A percentile compares a stretch with the other conserved stretches of the same genome.
These are phyloP conservation scores for Scheffersomyces ergatensis DNA, from an alignment of 805 yeast genomes.

Conservation along the genomic window DNA sequence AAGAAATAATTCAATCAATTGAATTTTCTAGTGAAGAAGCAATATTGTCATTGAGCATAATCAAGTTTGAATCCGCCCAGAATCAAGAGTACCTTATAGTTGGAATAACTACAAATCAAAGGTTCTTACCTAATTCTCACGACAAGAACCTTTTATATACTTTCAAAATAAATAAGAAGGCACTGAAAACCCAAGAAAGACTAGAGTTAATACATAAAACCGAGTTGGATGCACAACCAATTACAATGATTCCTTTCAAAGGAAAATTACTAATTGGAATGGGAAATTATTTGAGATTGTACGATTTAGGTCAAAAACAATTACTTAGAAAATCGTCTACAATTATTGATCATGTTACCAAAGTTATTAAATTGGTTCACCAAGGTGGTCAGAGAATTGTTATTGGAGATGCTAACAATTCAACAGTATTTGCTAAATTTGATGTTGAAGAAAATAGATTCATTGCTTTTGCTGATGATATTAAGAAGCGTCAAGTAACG, in stretches of 20 bases:
- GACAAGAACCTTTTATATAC: constrained; percentile 30
- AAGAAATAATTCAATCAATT: constrained; percentile 38
- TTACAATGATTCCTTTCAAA: constrained; percentile 50
- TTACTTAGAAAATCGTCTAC: constrained; percentile 64
- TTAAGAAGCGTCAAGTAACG: constrained; percentile 64
- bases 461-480: constrained; percentile 68
- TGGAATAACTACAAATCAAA: constrained; percentile 35
- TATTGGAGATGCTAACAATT: constrained; percentile 69
- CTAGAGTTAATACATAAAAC: constrained; percentile 62
- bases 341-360: constrained; percentile 38
- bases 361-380: constrained; percentile 51
- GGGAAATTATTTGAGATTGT: constrained; percentile 52
- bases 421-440: constrained; percentile 57
- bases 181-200: constrained; percentile 1
- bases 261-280: constrained; percentile 62
- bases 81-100: constrained; percentile 40
- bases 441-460: constrained; percentile 50
- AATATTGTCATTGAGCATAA: constrained; percentile 36
- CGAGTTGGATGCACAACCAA: constrained; percentile 43
- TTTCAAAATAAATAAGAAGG: constrained; percentile 32
- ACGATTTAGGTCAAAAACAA: constrained; percentile 77
- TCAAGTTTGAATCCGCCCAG: constrained; percentile 24
- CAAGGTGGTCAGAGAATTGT: constrained; percentile 57
- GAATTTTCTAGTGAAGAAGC: constrained; percentile 44
- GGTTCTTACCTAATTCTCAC: constrained; percentile 23